Percentiles rank a stretch among this genome's conserved stretches.
Evolutionary conservation across 306 rosid species (phyloP).

Genomic region (Vicia faba): DNA sequence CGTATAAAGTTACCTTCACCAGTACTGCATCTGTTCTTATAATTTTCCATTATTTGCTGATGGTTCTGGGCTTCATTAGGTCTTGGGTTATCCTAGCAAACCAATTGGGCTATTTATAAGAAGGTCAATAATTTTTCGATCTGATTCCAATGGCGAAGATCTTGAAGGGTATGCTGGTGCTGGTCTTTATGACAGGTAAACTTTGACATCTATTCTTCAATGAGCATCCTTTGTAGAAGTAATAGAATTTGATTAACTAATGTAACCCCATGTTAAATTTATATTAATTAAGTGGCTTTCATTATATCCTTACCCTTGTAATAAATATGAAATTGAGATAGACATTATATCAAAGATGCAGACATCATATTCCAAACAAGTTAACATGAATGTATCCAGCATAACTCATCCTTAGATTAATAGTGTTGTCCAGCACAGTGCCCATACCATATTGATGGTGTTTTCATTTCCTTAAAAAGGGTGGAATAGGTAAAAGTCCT

Average conservation of each 20-base stretch:
- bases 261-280: conserved; percentile 12
- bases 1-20: conserved; percentile 8
- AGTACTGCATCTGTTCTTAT: conserved; percentile 21
- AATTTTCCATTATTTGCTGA: conserved; percentile 31
- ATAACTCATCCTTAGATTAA: conserved; percentile 22
- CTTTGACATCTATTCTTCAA: conserved; percentile 9
- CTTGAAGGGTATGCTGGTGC: conserved; percentile 99
- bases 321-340: conserved; percentile 25
- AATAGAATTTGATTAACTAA: conserved; percentile 3
- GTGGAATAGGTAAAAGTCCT: not conserved
- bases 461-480: not conserved
- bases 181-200: conserved; percentile 95
- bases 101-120: conserved; percentile 83
- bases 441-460: not conserved
- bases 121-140: conserved; percentile 85
- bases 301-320: conserved; percentile 2
- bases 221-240: conserved; percentile 17
- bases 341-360: conserved; percentile 3
- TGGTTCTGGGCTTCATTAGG: conserved; percentile 53
- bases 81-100: conserved; percentile 97
- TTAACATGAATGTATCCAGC: conserved; percentile 7
- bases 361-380: conserved; percentile 4
- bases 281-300: conserved; percentile 10
- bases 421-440: not conserved
- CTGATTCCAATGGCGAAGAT: conserved; percentile 99